phyloP scores from a whole-genome alignment of 2,329 filamentous ascomycete genomes.

The Xylariaceae sp. region DNA sequence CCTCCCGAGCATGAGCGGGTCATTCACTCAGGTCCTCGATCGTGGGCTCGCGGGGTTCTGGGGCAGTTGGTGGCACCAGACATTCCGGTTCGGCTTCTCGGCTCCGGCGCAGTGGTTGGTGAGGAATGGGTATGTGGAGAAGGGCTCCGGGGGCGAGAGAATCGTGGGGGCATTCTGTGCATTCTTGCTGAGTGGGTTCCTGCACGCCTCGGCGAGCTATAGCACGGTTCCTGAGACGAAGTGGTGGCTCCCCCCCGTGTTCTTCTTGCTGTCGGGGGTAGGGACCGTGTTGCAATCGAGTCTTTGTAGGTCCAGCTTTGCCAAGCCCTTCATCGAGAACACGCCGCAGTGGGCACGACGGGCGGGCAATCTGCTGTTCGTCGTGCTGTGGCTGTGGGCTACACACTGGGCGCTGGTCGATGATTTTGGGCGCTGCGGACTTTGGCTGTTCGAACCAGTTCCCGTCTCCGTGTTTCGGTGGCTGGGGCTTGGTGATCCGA shows the following conservation, averaged over 20 bases:
- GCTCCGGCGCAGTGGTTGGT: constrained; percentile 51
- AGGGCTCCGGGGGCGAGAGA: constrained; percentile 27
- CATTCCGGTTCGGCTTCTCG: constrained; percentile 56
- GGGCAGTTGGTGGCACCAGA: constrained; percentile 88
- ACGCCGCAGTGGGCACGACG: constrained; percentile 45
- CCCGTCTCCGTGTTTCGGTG: constrained; percentile 54
- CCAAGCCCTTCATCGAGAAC: background rate
- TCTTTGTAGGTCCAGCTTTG: background rate
- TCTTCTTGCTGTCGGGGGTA: constrained; percentile 67
- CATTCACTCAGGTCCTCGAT: constrained; percentile 52
- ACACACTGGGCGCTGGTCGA: constrained; percentile 66
- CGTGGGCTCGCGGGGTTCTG: constrained; percentile 76
- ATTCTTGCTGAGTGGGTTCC: constrained; percentile 60
- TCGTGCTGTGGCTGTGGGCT: constrained; percentile 61
- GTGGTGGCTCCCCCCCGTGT: constrained; percentile 47
- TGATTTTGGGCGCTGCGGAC: constrained; percentile 67
- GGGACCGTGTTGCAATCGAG: constrained; percentile 58
- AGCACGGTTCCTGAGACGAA: constrained; percentile 53
- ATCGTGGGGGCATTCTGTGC: constrained; percentile 41
- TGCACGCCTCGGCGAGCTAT: constrained; percentile 69
- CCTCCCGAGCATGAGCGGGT: constrained; percentile 53
- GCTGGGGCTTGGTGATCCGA: constrained; percentile 5
- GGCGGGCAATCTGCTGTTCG: constrained; percentile 57
- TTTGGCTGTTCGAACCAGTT: constrained; percentile 82
- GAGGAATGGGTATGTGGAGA: constrained; percentile 33